Base-by-base conservation (phyloP, 1,139 yeast species). In the Hanseniaspora gamundiae region DNA sequence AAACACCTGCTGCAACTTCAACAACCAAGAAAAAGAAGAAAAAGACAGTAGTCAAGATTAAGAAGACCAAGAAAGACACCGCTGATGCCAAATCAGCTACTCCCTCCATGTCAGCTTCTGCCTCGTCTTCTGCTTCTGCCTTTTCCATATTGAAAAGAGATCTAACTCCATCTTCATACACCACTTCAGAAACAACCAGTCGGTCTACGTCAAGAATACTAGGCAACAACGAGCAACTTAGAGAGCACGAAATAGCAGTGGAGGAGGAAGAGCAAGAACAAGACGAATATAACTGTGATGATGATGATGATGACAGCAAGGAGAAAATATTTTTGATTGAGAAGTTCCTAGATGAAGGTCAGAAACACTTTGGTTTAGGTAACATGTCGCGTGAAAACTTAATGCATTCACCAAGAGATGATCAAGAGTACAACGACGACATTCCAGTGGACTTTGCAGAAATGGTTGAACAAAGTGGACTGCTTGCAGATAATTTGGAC, bases 311-410 rank as follows among this genome's bases (percentile, higher is more conserved):
- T 8, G 11, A 8, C 19, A n/a, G n/a, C 22, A 36, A 36, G 6
- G 22, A 21, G 13, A 36, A 19, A n/a, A 17, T n/a, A 10, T 17
- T 7, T 24, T 8, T 36, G 29, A 24, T 36, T 36, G 39, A 36
- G n/a, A 36, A 36, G 13, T 36, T 36, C 11, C 20, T 36, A n/a
- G 39, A 36, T 36, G 28, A 20, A 24, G 39, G 29, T 6, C 39
- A 36, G 22, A 36, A 36, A 21, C 39, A 36, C 22, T 24, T 19
- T n/a, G 13, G 16, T 13, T 28, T 28, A 11, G 31, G 16, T 7
- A 9, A 33, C n/a, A 17, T 33, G 24, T 39, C 42, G 5, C 39
- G 39, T 22, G 46, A 42, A 20, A 42, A 43, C 16, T 35, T 40
- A 8, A n/a, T n/a, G n/a, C n/a, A n/a, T n/a, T n/a, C n/a, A n/a